phyloP scores from a whole-genome alignment of 192 early-diverging fungal species.

The Funneliformis mosseae region DNA sequence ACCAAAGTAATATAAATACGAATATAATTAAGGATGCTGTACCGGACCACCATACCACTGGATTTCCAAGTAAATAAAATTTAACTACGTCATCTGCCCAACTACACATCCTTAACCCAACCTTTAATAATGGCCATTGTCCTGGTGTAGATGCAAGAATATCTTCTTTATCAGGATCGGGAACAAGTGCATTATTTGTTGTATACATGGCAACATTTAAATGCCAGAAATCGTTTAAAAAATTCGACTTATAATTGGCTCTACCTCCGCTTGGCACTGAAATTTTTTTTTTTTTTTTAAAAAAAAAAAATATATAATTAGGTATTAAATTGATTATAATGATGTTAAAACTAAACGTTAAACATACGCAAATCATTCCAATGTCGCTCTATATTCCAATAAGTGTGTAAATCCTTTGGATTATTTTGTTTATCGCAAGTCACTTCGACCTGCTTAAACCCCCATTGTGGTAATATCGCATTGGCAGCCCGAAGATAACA shows the following conservation, averaged over 20 bases:
- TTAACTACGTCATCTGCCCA: conserved; percentile 88
- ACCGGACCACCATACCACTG: conserved; percentile 87
- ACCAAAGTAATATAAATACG: conserved; percentile 45
- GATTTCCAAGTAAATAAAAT: conserved; percentile 91
- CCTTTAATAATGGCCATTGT: conserved; percentile 86
- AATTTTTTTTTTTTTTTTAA: background rate
- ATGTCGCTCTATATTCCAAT: conserved; percentile 96
- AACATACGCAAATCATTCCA: conserved; percentile 69
- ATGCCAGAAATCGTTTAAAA: conserved; percentile 84
- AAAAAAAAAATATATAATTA: background rate
- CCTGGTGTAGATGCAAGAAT: conserved; percentile 74
- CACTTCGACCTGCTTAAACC: conserved; percentile 92
- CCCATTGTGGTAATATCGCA: conserved; percentile 90
- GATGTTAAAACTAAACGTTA: background rate
- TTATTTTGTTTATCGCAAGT: conserved; percentile 75
- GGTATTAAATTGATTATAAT: background rate
- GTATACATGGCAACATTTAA: conserved; percentile 96
- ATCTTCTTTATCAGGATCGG: conserved; percentile 93
- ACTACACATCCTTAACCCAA: conserved; percentile 92
- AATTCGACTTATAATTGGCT: conserved; percentile 68
- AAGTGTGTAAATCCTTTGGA: conserved; percentile 59
- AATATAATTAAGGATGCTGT: conserved; percentile 58
- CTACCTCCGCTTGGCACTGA: conserved; percentile 74
- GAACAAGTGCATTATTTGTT: conserved; percentile 95
- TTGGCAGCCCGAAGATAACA: conserved; percentile 80